Base-by-base conservation (phyloP, 2,329 filamentous ascomycete species). In the Colletotrichum musae region DNA sequence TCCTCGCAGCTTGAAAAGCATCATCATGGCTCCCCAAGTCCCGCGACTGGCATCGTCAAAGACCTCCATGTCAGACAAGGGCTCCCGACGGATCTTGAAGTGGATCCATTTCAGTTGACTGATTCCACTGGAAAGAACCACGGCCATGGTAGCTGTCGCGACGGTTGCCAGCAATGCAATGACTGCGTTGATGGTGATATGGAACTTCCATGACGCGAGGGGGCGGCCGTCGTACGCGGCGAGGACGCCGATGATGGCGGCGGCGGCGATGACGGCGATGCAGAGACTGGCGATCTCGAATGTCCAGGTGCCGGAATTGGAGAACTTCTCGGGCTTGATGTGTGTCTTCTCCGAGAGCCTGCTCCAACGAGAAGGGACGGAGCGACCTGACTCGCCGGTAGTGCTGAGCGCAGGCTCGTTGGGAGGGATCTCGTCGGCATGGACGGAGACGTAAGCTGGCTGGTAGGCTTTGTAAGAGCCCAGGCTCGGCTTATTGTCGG, bases 11-110 rank as follows among this genome's bases (percentile, higher is more conserved):
- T 72, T 73, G 1, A 72, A 59, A 12, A 79, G 64, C 68, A 79
- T 62, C 41, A 74, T 75, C 16, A 78, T 5, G 16, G 77, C 75
- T 1, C 77, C 77, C 70, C 74, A 73, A 0, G 75, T 75, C 2
- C 78, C 77, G 3, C 77, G 75, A 28, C 77, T 79, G 5, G 77
- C 78, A 18, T 79, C 76, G 48, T 80, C 78, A 43, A 78, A 77
- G 2, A 72, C 65, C 68, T 80, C 78, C 74, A 79, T 78, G 13
- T 79, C 76, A 1, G 74, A 70, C 15, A 79, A 59, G 3, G 76
- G 77, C n/a, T 73, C 72, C 28, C 72, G 68, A 6, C 74, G 71
- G 15, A 73, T 73, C 72, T 75, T 77, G 71, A 80, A 77, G 3
- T 74, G 74, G 52, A 78, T 76, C 77, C 77, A 79, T 50, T 80